Base-by-base conservation (phyloP, 164 flowering plant species). In the Warburgia ugandensis region DNA sequence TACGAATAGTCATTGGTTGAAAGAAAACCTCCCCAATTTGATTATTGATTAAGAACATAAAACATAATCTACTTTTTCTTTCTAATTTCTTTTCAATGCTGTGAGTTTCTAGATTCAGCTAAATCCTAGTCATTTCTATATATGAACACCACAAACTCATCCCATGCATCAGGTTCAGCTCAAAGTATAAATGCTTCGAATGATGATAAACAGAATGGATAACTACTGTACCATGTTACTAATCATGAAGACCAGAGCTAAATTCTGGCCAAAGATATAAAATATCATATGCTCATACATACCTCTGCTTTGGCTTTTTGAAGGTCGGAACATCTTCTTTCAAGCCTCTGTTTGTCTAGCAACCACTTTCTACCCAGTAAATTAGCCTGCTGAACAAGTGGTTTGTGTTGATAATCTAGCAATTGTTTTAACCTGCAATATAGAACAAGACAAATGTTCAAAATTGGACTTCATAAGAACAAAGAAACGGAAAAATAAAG, bases 291-390 rank as follows among this genome's bases (percentile, higher is more conserved):
- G n/a, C n/a, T n/a, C n/a, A n/a, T n/a, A n/a, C n/a, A 52, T 81
- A 85, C 98, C 88, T 92, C 98, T 49, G 78, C 60, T 73, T 92
- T 95, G 50, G 98, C 98, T 76, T 76, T 81, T 50, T 79, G 70
- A 63, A 83, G 94, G 59, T 87, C 88, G 35, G 72, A 64, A 65
- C 65, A 66, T 69, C 52, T 81, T 62, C 59, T 72, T 40, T 81
- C 92, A 45, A 87, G 72, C 57, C 55, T 78, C 50, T 77, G 73
- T 68, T 79, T 73, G 70, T 81, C 80, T 22, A 41, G 28, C 31
- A 56, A 52, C 29, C 57, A 74, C 17, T 32, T 68, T 59, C 52
- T 64, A 66, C 50, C 70, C 19, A 81, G 71, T 28, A 29, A 23
- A 44, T 55, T 56, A 48, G 71, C 78, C 30, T 68, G 68, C 30